phyloP scores from a whole-genome alignment of 2,329 filamentous ascomycete species.

The Colletotrichum sp. region DNA sequence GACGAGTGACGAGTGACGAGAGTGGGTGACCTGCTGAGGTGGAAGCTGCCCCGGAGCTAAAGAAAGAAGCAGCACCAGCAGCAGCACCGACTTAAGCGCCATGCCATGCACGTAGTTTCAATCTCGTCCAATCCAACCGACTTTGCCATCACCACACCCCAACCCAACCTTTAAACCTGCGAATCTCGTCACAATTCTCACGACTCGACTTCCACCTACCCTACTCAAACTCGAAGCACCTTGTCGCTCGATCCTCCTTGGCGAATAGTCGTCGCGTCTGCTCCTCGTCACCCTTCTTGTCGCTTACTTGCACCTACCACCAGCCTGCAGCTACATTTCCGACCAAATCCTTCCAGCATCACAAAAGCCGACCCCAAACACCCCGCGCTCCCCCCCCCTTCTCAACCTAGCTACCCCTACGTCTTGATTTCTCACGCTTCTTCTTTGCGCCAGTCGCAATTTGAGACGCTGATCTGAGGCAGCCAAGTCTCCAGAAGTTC shows the following conservation, averaged over 20 bases:
- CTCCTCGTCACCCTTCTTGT: conserved; percentile 5
- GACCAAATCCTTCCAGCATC: background rate
- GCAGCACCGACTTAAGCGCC: conserved; percentile 17
- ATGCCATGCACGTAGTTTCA: conserved; percentile 12
- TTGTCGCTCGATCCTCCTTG: background rate
- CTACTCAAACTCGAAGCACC: background rate
- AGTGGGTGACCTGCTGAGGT: background rate
- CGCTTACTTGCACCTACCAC: conserved; percentile 1
- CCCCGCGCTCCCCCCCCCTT: background rate
- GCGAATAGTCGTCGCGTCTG: conserved; percentile 9
- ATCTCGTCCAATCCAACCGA: conserved; percentile 15
- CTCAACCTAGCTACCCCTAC: background rate
- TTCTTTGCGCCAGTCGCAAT: background rate
- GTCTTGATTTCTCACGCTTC: background rate
- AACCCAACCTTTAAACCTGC: background rate
- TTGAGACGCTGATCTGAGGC: background rate
- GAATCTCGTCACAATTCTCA: conserved; percentile 8
- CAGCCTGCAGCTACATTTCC: background rate
- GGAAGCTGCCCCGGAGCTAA: background rate
- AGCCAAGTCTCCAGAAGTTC: background rate
- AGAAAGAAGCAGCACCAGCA: background rate
- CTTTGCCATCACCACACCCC: conserved; percentile 5
- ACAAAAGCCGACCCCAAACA: background rate
- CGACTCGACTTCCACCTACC: background rate
- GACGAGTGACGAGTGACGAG: background rate